phyloP scores from a whole-genome alignment of 2,329 filamentous ascomycete species.

The Fusarium nanum region DNA sequence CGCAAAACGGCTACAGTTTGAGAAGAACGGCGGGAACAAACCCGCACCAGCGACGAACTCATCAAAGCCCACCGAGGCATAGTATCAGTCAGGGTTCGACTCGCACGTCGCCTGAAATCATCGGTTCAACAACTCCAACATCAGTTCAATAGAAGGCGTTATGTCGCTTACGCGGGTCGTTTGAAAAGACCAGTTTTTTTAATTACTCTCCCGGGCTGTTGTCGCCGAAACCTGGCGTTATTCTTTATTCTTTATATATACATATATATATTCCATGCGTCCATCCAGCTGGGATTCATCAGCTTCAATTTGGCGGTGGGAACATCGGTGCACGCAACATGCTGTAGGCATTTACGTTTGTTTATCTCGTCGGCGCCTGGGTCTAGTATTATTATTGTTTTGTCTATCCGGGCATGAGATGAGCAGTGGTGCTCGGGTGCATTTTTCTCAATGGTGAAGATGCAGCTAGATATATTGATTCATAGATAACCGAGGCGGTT shows the following conservation, averaged over 20 bases:
- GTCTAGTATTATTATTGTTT: constrained; percentile 12
- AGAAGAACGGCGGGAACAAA: constrained; percentile 41
- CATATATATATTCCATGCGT: constrained; percentile 1
- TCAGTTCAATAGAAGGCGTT: background rate
- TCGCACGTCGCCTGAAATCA: background rate
- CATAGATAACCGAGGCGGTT: constrained; percentile 5
- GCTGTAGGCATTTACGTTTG: constrained; percentile 5
- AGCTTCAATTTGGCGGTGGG: constrained; percentile 2
- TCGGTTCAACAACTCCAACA: background rate
- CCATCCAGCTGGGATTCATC: constrained; percentile 1
- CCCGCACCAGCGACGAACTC: constrained; percentile 9
- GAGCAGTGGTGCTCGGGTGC: background rate
- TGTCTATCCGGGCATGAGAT: constrained; percentile 4
- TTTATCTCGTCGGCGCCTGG: constrained; percentile 12
- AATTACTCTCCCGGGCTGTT: background rate
- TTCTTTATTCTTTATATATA: background rate
- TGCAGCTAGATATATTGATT: constrained; percentile 26
- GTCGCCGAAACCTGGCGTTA: constrained; percentile 18
- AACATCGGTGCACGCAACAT: background rate
- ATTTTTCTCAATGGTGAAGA: background rate
- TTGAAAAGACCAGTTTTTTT: constrained; percentile 8
- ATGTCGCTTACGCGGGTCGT: constrained; percentile 18
- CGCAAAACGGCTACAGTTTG: constrained; percentile 51
- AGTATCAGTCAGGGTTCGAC: background rate
- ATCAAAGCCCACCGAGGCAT: constrained; percentile 29